phyloP scores from a whole-genome alignment of 805 yeast species.

The Wickerhamomyces silvicola region DNA sequence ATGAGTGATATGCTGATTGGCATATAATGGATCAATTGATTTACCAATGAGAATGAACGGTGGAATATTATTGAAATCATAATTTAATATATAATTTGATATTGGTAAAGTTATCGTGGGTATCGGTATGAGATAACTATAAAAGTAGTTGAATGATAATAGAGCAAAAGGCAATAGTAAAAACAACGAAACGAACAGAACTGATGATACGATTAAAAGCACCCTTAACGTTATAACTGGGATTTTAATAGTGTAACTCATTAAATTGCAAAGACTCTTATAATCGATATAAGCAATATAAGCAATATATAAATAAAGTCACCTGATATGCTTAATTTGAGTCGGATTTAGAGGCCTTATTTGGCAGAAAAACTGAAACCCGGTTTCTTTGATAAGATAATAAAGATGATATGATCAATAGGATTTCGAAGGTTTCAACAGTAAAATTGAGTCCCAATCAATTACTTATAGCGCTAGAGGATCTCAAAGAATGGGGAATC shows the following conservation, averaged over 20 bases:
- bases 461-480: conserved; percentile 15
- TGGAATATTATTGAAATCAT: conserved; percentile 13
- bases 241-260: too few relatives aligned
- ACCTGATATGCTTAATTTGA: too few relatives aligned
- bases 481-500: conserved; percentile 22
- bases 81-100: conserved; percentile 14
- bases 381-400: too few relatives aligned
- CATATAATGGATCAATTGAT: conserved; percentile 10
- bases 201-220: conserved; percentile 10
- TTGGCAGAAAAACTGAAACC: too few relatives aligned
- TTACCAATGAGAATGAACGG: conserved; percentile 18
- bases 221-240: conserved; percentile 21
- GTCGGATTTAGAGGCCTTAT: too few relatives aligned
- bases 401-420: conserved; percentile 36
- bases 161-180: conserved; percentile 17
- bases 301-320: too few relatives aligned
- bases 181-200: conserved; percentile 8
- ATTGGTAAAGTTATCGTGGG: conserved; percentile 17
- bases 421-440: conserved; percentile 26
- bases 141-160: conserved; percentile 20
- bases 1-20: too few relatives aligned
- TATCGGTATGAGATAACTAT: conserved; percentile 17
- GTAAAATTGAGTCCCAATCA: conserved; percentile 21
- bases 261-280: too few relatives aligned
- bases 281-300: too few relatives aligned